Conservation (phyloP, 805 yeast species). For the Candida patagonica region DNA sequence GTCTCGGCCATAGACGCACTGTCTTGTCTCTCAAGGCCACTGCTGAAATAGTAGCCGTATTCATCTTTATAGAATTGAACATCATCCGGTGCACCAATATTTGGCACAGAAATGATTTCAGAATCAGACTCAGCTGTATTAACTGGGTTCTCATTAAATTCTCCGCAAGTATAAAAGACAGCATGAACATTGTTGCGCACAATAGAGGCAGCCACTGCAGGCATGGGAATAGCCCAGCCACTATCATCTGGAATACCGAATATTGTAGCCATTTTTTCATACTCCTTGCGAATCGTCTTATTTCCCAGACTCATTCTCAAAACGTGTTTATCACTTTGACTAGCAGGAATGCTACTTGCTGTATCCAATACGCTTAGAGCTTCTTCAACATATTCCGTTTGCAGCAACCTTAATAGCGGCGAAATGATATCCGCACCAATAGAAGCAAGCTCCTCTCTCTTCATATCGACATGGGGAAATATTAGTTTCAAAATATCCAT, state of each 20-base stretch:
- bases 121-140: slow-evolving; percentile 4
- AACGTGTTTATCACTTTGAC: slow-evolving; percentile 84
- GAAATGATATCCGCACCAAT: slow-evolving; percentile 93
- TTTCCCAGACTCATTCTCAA: slow-evolving; percentile 87
- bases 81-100: slow-evolving; percentile 14
- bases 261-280: slow-evolving; percentile 76
- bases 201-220: slow-evolving; percentile 78
- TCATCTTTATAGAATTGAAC: slow-evolving; percentile 54
- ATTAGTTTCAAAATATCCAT: slow-evolving; percentile 65
- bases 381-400: slow-evolving; percentile 80
- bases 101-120: slow-evolving; percentile 4
- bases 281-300: slow-evolving; percentile 63
- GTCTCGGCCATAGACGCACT: slow-evolving; percentile 39
- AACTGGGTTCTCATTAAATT: not conserved
- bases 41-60: slow-evolving; percentile 25
- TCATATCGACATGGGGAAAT: slow-evolving; percentile 69
- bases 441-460: slow-evolving; percentile 69
- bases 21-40: slow-evolving; percentile 31
- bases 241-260: slow-evolving; percentile 92
- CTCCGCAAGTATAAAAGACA: slow-evolving; percentile 74
- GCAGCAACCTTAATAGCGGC: slow-evolving; percentile 68
- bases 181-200: slow-evolving; percentile 93
- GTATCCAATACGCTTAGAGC: slow-evolving; percentile 88
- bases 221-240: slow-evolving; percentile 98
- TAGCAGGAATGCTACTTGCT: slow-evolving; percentile 76